phyloP scores from a whole-genome alignment of 1,139 yeast species.

The Pichia sp. region DNA sequence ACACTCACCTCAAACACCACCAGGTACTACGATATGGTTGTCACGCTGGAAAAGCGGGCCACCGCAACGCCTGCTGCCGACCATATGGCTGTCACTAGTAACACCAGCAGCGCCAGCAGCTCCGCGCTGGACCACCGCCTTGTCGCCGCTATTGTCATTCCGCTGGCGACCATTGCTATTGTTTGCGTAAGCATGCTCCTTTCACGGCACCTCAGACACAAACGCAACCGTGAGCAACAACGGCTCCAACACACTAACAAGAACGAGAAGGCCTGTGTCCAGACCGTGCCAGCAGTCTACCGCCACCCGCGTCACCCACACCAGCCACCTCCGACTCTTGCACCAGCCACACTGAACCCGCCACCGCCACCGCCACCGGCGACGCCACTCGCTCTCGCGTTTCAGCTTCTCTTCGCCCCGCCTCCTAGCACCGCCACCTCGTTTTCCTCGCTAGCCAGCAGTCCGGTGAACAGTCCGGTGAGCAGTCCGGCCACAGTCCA shows the following conservation, averaged over 20 bases:
- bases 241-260: not conserved
- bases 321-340: not conserved
- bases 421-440: not conserved
- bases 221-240: not conserved
- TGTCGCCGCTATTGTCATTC: conserved; percentile 4
- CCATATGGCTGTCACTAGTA: no score
- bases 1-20: not conserved
- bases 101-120: no score
- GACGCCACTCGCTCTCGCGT: not conserved
- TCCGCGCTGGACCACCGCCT: not conserved
- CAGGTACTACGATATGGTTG: not conserved
- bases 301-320: not conserved
- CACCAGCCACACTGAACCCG: not conserved
- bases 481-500: not conserved
- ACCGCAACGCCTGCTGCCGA: no score
- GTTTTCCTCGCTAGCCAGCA: not conserved
- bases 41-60: not conserved
- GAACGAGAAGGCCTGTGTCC: no score
- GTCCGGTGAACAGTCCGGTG: not conserved
- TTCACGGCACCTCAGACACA: not conserved
- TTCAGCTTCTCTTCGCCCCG: not conserved
- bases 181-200: not conserved
- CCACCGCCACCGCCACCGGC: not conserved
- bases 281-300: not conserved
- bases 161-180: not conserved